phyloP scores from a whole-genome alignment of 2,329 filamentous ascomycete species.

The Venturia asperata region DNA sequence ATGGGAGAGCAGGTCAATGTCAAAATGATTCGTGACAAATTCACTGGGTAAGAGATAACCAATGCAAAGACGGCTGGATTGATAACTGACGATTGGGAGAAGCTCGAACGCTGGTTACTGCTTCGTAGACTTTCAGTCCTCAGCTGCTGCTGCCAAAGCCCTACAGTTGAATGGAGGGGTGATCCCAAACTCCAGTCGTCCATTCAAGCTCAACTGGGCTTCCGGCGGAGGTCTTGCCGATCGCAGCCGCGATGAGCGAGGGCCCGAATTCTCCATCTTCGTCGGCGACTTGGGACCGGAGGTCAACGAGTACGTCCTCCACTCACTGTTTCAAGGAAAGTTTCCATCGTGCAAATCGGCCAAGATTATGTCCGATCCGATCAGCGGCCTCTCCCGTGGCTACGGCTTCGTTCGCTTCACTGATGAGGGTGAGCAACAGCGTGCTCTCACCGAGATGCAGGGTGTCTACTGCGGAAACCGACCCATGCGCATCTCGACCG shows the following conservation, averaged over 20 bases:
- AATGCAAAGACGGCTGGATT: conserved; percentile 8
- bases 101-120: conserved; percentile 98
- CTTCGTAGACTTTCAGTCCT: conserved; percentile 84
- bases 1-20: conserved; percentile 94
- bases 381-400: conserved; percentile 93
- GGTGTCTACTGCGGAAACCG: conserved; percentile 98
- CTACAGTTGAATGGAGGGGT: conserved; percentile 79
- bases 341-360: conserved; percentile 98
- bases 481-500: conserved; percentile 96
- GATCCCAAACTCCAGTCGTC: conserved; percentile 88
- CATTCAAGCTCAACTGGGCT: conserved; percentile 99
- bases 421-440: conserved; percentile 91
- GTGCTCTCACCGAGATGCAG: conserved; percentile 95
- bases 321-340: conserved; percentile 92
- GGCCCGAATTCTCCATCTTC: conserved; percentile 94
- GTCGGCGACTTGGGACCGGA: conserved; percentile 96
- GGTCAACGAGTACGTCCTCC: conserved; percentile 96
- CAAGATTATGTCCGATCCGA: conserved; percentile 99
- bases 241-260: conserved; percentile 83
- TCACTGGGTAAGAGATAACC: conserved; percentile 67
- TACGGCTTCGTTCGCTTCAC: conserved; percentile 98
- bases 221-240: conserved; percentile 93
- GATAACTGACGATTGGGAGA: conserved; percentile 38
- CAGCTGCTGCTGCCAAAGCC: conserved; percentile 84
- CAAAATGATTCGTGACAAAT: conserved; percentile 99